Conservation (phyloP, 495 filamentous ascomycete genomes). For the Letharia columbiana region DNA sequence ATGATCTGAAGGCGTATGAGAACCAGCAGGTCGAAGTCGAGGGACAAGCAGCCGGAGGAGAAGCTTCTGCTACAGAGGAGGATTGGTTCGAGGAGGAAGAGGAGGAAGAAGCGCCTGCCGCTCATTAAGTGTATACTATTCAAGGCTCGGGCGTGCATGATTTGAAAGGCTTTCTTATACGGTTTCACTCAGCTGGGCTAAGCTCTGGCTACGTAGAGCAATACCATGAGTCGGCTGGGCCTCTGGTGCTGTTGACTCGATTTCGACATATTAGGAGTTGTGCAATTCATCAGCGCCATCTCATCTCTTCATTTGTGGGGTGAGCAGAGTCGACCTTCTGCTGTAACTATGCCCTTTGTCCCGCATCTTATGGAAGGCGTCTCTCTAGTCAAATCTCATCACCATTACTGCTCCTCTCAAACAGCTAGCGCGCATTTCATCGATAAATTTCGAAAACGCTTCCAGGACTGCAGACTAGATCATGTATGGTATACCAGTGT, state of each 20-base stretch:
- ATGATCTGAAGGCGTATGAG: conserved; percentile 89
- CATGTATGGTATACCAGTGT: not conserved
- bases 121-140: conserved; percentile 19
- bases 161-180: not conserved
- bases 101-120: conserved; percentile 38
- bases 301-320: not conserved
- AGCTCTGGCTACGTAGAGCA: not conserved
- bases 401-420: not conserved
- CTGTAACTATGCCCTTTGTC: not conserved
- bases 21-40: conserved; percentile 87
- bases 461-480: not conserved
- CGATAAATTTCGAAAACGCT: not conserved
- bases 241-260: not conserved
- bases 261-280: not conserved
- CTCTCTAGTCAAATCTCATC: too few relatives aligned
- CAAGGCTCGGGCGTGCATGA: not conserved
- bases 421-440: not conserved
- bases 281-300: not conserved
- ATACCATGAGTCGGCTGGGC: not conserved
- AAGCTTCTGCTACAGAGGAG: conserved; percentile 50
- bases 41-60: conserved; percentile 57
- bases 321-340: not conserved
- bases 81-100: conserved; percentile 65
- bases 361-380: not conserved
- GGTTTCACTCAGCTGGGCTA: too few relatives aligned